Percentiles rank a stretch among this genome's conserved stretches.
phyloP scores from a whole-genome alignment of 495 filamentous ascomycete species.

The Amphirosellinia nigrospora region DNA sequence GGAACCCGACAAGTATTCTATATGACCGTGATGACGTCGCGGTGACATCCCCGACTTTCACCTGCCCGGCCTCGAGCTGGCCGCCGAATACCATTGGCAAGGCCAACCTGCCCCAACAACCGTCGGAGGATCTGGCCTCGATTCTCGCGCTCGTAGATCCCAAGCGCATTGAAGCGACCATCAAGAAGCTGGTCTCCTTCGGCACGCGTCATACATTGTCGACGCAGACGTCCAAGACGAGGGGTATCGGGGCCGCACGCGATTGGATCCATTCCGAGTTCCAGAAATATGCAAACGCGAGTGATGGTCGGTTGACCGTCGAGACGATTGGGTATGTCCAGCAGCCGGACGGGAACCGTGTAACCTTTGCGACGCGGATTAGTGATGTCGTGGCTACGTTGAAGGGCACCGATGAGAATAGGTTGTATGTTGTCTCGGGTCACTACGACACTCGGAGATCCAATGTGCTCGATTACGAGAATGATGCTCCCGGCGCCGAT shows the following conservation, averaged over 20 bases:
- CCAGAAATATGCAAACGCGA: conserved; percentile 43
- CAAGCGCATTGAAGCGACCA: conserved; percentile 49
- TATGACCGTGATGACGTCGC: neutral
- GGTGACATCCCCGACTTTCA: conserved; percentile 16
- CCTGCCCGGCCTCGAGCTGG: conserved; percentile 39
- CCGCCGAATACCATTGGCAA: conserved; percentile 39
- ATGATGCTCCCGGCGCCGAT: conserved; percentile 59
- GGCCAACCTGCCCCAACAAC: conserved; percentile 50
- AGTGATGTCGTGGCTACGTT: conserved; percentile 59
- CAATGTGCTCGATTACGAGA: conserved; percentile 55
- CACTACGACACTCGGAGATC: conserved; percentile 59
- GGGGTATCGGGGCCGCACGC: conserved; percentile 60
- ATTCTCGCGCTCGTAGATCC: conserved; percentile 52
- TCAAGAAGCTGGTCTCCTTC: conserved; percentile 56
- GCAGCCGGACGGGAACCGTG: conserved; percentile 42
- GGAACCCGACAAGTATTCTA: conserved; percentile 32
- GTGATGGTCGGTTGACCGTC: conserved; percentile 51
- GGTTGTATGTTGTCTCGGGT: conserved; percentile 57
- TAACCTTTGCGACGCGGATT: conserved; percentile 53
- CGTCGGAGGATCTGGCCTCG: conserved; percentile 49
- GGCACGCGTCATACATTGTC: conserved; percentile 61
- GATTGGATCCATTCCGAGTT: conserved; percentile 59
- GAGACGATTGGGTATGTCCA: conserved; percentile 54
- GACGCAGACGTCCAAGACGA: conserved; percentile 47
- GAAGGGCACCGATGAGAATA: conserved; percentile 51